Evolutionary conservation across 2,329 filamentous ascomycete species (phyloP), one percentile per base, ranked within the genome.

Genomic region (Celoporthe dispersa): DNA sequence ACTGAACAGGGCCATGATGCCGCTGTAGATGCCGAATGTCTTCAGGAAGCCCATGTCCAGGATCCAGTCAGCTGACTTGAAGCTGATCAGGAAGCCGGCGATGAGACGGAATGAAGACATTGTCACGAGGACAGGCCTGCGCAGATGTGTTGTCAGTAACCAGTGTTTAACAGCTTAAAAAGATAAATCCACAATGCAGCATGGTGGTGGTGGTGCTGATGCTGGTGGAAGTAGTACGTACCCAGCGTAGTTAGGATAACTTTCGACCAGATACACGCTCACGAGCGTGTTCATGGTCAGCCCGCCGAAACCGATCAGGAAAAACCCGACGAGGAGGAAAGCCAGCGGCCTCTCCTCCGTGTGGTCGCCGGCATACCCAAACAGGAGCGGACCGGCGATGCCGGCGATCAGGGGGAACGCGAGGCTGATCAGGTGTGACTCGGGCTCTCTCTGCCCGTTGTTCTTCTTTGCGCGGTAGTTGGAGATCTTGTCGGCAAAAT

Each of bases 81-180:
- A 74, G 37, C 68, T 69, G 37, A 73, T 70, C n/a, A 67, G 19
- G 73, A 76, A 76, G 14, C 71, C 73, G 35, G 74, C 68, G 3
- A 76, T 72, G 37, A 75, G 70, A 31, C 74, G 73, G 41, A 74
- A 70, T 1, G 74, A 74, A 8, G 74, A 75, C 55, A 75, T 72
- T 28, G 71, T 74, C 57, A 75, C 72, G 9, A 76, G 72, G 2
- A 75, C 74, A 48, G 75, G 73, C 14, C 74, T 75, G 28, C n/a
- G 16, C 1, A 7, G 19, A 39, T 11, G 28, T 68, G 25, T 72
- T 55, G 68, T 57, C 22, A 48, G 19, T 3, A n/a, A n/a, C n/a
- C n/a, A n/a, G n/a, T n/a, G n/a, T n/a, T n/a, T n/a, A n/a, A 63
- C 9, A 61, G 25, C 33, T 22, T 5, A 16, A 57, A 16, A 28